Evolutionary conservation across 2,329 filamentous ascomycete genomes (phyloP), one percentile per base, ranked within the genome.

Genomic region (Apiospora phragmitis): DNA sequence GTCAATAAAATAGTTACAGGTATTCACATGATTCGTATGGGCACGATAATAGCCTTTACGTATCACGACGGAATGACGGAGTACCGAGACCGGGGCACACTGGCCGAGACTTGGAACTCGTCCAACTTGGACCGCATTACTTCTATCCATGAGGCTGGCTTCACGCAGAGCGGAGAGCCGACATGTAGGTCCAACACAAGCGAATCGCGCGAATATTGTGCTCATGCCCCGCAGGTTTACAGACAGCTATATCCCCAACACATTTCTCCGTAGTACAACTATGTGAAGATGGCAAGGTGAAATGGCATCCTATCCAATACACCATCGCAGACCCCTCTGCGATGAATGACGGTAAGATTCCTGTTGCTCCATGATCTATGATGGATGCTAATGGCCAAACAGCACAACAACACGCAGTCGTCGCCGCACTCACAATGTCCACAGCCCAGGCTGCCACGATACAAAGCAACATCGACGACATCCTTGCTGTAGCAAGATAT

Each of bases 61-160:
- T 93, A 93, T 75, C 93, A 93, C 72, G 94, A 97, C 78, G 93
- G 95, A 14, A 92, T 90, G 0, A 85, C 97, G 4, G 91, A 96
- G 75, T 93, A 95, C 80, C 90, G 93, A 70, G 93, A 97, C 77
- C 89, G 94, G 14, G 86, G 88, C 66, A 93, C 89, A 0, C 92
- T 97, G 87, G 86, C 89, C 5, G 86, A 91, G 69, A 84, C 95
- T 0, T 90, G 89, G 73, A 87, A 88, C 6, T 88, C 92, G 70
- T 86, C 87, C 38, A 91, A 92, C 75, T 81, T 89, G 9, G 87
- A 89, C 59, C 89, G 85, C 65, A 89, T 97, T 42, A 89, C 88
- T 72, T 92, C 90, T 70, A 85, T 97, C 38, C 85, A 91, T 38
- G 93, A 97, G 79, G 90, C 91, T 65, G 94, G 94, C 1, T 97